These are phyloP conservation scores for Fusarium mangiferae DNA, from an alignment of 2,329 filamentous ascomycete genomes.

Conservation along the genomic window DNA sequence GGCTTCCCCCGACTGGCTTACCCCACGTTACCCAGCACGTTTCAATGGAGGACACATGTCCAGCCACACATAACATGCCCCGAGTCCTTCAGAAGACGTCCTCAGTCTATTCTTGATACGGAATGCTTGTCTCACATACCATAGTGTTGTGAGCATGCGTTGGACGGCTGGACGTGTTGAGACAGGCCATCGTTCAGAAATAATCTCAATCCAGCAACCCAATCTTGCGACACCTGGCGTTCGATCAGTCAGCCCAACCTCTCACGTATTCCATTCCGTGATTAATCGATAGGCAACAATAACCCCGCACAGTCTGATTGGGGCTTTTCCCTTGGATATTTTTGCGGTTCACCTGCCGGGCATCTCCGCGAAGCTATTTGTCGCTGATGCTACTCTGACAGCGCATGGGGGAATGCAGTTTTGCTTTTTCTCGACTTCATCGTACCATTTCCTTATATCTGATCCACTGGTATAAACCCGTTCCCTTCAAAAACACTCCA, in stretches of 20 bases:
- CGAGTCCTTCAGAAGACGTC: slow-evolving; percentile 27
- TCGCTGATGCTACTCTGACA: slow-evolving; percentile 13
- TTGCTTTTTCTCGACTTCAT: slow-evolving; percentile 38
- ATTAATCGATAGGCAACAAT: slow-evolving; percentile 19
- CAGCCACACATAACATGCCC: slow-evolving; percentile 47
- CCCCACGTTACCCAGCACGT: slow-evolving; percentile 45
- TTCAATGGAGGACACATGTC: slow-evolving; percentile 53
- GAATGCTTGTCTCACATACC: slow-evolving; percentile 35
- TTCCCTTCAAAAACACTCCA: neutral
- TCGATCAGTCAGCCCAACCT: slow-evolving; percentile 29
- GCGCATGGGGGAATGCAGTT: slow-evolving; percentile 1
- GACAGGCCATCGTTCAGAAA: slow-evolving; percentile 19
- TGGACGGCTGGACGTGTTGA: slow-evolving; percentile 18
- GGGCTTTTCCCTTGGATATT: slow-evolving; percentile 5
- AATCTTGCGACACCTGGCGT: slow-evolving; percentile 9
- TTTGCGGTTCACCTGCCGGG: slow-evolving; percentile 27
- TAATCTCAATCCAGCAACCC: slow-evolving; percentile 1
- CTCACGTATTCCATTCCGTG: slow-evolving; percentile 3
- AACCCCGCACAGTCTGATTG: slow-evolving; percentile 19
- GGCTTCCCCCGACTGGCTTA: slow-evolving; percentile 47
- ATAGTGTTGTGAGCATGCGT: slow-evolving; percentile 15
- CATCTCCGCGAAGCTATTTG: slow-evolving; percentile 24
- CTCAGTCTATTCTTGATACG: slow-evolving; percentile 31
- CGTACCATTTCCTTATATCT: slow-evolving; percentile 35
- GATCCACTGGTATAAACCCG: slow-evolving; percentile 24